phyloP scores from a whole-genome alignment of 2,329 filamentous ascomycete genomes.

The Lomentospora prolificans region DNA sequence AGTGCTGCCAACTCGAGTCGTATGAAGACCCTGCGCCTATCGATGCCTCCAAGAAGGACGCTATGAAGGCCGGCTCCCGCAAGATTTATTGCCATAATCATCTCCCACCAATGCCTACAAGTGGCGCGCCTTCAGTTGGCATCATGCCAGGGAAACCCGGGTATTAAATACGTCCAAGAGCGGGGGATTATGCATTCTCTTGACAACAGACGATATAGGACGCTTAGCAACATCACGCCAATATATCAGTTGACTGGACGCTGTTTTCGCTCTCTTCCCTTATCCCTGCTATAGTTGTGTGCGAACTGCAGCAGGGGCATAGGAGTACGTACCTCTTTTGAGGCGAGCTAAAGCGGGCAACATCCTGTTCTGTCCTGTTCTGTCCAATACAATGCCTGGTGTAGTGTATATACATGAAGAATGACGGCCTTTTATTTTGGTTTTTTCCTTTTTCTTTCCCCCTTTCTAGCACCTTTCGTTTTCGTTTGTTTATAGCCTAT shows the following conservation, averaged over 20 bases:
- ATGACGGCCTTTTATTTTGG: neutral
- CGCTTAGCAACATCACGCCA: no score
- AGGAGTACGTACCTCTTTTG: neutral
- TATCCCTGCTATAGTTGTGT: no score
- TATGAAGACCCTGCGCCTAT: constrained; percentile 53
- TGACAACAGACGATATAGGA: no score
- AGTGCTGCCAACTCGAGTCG: constrained; percentile 68
- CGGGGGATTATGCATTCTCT: no score
- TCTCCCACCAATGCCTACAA: constrained; percentile 33
- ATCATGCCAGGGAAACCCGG: constrained; percentile 48
- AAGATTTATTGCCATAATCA: constrained; percentile 52
- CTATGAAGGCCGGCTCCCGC: constrained; percentile 29
- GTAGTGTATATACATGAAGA: neutral
- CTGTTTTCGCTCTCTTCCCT: no score
- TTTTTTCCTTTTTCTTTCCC: neutral
- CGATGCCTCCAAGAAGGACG: constrained; percentile 49
- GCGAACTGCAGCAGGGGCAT: no score
- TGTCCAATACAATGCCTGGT: no score
- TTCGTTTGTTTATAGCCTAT: neutral
- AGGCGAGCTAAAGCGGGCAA: neutral
- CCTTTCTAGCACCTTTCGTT: no score
- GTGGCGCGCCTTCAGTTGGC: constrained; percentile 37
- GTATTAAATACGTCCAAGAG: constrained; percentile 36
- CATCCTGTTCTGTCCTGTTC: neutral
- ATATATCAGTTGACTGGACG: neutral